Conservation (phyloP, 495 filamentous ascomycete genomes). For the Aspergillus bridgeri region DNA sequence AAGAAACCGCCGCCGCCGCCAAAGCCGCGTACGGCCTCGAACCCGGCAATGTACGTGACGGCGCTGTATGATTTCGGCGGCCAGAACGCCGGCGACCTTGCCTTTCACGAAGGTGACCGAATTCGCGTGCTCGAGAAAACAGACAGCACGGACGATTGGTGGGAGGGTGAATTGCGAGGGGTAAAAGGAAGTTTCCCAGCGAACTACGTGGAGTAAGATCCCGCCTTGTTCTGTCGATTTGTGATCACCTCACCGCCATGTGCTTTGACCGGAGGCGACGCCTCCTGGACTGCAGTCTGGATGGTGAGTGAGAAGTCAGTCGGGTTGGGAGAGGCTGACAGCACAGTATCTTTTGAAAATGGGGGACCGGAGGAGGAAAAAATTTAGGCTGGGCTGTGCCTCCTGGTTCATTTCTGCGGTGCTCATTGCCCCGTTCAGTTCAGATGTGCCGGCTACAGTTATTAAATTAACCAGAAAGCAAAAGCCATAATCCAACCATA, state of each 20-base stretch:
- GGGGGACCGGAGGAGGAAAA: background rate
- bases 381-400: background rate
- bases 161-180: slow-evolving; percentile 83
- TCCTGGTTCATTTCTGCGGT: background rate
- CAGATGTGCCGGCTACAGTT: background rate
- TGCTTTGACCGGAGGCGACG: slow-evolving; percentile 2
- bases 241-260: slow-evolving; percentile 3
- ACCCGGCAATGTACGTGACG: slow-evolving; percentile 59
- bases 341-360: too few species aligned
- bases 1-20: slow-evolving; percentile 69
- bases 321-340: background rate
- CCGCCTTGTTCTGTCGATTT: too few species aligned
- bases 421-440: too few species aligned
- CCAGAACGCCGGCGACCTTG: slow-evolving; percentile 68
- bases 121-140: slow-evolving; percentile 85
- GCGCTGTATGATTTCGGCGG: slow-evolving; percentile 80
- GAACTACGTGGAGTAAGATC: slow-evolving; percentile 68
- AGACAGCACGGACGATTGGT: slow-evolving; percentile 88
- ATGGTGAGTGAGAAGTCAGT: background rate
- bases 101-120: slow-evolving; percentile 78
- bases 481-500: background rate
- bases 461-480: background rate
- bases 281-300: background rate
- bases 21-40: slow-evolving; percentile 39
- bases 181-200: slow-evolving; percentile 79